Percentiles rank a stretch among this genome's conserved stretches.
Evolutionary conservation across 2,329 filamentous ascomycete genomes (phyloP).

Genomic region (Trichoderma sp.): DNA sequence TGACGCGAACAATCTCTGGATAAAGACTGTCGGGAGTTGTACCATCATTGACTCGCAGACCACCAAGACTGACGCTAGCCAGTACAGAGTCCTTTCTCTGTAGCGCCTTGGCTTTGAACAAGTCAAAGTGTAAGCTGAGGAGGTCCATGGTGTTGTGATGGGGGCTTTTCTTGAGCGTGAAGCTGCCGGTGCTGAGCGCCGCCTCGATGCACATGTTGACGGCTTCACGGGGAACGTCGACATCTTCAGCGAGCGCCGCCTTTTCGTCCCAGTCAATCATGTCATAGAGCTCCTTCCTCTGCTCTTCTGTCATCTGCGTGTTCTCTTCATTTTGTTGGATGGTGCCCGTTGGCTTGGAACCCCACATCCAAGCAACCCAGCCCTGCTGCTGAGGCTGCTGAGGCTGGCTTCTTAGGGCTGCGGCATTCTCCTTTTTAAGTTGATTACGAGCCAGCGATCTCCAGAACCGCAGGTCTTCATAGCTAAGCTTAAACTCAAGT

Average conservation of each 20-base stretch:
- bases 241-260: conserved; percentile 77
- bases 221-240: conserved; percentile 87
- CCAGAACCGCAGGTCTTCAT: conserved; percentile 98
- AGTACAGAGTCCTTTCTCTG: conserved; percentile 90
- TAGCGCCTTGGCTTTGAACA: conserved; percentile 85
- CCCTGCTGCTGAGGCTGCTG: conserved; percentile 67
- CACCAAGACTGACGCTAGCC: conserved; percentile 84
- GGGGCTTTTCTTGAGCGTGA: conserved; percentile 78
- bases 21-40: conserved; percentile 89
- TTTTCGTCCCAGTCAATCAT: conserved; percentile 99
- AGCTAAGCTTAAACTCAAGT: conserved; percentile 83
- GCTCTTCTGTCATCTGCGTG: conserved; percentile 87
- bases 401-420: conserved; percentile 67
- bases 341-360: conserved; percentile 62
- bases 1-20: conserved; percentile 93
- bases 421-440: conserved; percentile 89
- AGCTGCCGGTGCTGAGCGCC: conserved; percentile 91
- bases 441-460: conserved; percentile 90
- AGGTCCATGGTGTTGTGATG: conserved; percentile 67
- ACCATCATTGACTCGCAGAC: conserved; percentile 90
- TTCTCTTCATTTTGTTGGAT: conserved; percentile 66
- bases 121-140: conserved; percentile 88
- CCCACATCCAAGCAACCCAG: conserved; percentile 93
- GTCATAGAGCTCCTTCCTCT: conserved; percentile 93
- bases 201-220: conserved; percentile 91